phyloP scores from a whole-genome alignment of 148 eudicot species.

The Dianthus caryophyllus region DNA sequence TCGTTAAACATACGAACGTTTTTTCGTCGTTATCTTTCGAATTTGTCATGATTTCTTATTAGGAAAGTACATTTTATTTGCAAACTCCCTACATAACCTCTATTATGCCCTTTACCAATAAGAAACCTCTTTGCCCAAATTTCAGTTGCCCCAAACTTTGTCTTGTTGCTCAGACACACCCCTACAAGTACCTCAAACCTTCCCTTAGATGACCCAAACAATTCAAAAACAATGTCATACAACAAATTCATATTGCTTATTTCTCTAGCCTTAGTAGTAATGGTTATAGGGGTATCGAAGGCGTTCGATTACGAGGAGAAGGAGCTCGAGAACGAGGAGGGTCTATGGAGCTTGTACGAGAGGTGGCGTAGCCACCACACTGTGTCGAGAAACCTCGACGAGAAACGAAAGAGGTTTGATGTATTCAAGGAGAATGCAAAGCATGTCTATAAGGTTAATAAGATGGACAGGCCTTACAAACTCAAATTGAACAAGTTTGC shows the following conservation, averaged over 20 bases:
- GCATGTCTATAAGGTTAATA: slow-evolving; percentile 22
- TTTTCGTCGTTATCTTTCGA: no score
- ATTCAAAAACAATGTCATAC: background rate
- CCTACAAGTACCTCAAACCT: background rate
- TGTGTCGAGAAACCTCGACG: slow-evolving; percentile 25
- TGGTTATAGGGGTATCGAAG: slow-evolving; percentile 19
- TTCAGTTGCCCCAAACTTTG: slow-evolving; percentile 8
- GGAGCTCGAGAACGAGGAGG: slow-evolving; percentile 29
- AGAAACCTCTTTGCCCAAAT: background rate
- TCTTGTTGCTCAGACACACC: background rate
- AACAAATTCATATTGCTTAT: slow-evolving; percentile 5
- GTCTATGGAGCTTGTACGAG: slow-evolving; percentile 29
- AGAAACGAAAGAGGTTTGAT: slow-evolving; percentile 30
- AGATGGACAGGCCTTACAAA: slow-evolving; percentile 39
- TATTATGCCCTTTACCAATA: background rate
- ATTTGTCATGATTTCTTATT: background rate
- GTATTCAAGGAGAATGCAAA: slow-evolving; percentile 36
- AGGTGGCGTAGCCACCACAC: slow-evolving; percentile 35
- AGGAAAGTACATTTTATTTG: slow-evolving; percentile 8
- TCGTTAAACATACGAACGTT: no score
- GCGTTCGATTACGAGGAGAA: slow-evolving; percentile 23
- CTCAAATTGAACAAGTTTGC: slow-evolving; percentile 37
- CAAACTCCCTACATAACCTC: slow-evolving; percentile 4
- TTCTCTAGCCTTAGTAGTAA: slow-evolving; percentile 15
- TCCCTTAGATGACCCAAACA: background rate